Evolutionary conservation across 352 stramenopile genomes (phyloP).

Genomic region (Phytophthora pistaciae): DNA sequence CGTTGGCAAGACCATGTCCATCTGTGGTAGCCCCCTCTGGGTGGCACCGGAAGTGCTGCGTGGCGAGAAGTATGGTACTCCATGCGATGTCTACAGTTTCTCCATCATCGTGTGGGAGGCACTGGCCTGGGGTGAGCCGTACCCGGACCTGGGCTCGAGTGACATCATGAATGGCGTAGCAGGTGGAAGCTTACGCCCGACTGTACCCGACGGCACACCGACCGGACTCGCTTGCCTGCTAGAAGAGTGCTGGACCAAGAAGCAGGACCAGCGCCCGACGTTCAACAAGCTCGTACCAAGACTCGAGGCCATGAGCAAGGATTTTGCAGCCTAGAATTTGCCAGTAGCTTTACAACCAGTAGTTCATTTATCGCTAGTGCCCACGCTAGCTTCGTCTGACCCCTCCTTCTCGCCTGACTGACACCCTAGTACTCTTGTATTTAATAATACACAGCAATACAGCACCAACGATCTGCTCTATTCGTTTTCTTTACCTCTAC

Average conservation of each 20-base stretch:
- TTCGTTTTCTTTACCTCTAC: not conserved
- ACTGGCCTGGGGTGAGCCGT: constrained; percentile 82
- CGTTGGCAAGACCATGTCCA: constrained; percentile 89
- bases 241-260: constrained; percentile 88
- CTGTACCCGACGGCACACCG: constrained; percentile 74
- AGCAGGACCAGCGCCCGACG: constrained; percentile 79
- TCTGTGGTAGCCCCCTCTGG: constrained; percentile 86
- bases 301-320: constrained; percentile 83
- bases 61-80: constrained; percentile 84
- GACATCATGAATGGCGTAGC: constrained; percentile 90
- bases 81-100: constrained; percentile 90
- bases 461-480: constrained; percentile 8
- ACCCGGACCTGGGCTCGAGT: constrained; percentile 80
- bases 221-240: constrained; percentile 60
- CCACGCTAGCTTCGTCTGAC: constrained; percentile 1
- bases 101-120: constrained; percentile 92
- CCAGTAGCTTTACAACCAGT: constrained; percentile 8
- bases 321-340: constrained; percentile 53
- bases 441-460: constrained; percentile 25
- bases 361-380: constrained; percentile 28
- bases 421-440: constrained; percentile 20
- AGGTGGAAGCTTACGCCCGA: constrained; percentile 76
- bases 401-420: constrained; percentile 1
- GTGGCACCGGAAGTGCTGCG: constrained; percentile 82
- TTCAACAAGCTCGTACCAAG: constrained; percentile 87